These are phyloP conservation scores for Russula compacta DNA, from an alignment of 768 basidiomycete species.

Conservation along the genomic window DNA sequence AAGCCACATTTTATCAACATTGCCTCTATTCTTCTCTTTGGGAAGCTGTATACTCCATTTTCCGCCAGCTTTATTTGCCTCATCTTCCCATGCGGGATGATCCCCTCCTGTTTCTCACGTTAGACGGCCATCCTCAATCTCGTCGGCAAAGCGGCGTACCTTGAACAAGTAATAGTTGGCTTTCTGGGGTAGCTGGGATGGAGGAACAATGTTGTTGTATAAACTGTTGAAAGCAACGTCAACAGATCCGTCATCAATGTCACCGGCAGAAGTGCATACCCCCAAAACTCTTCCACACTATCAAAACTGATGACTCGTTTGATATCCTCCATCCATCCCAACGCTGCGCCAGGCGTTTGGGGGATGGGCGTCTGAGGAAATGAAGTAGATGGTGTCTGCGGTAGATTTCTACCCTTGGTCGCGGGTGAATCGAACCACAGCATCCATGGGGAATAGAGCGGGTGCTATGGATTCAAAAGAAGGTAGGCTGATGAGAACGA, in stretches of 20 bases:
- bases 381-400: conserved; percentile 72
- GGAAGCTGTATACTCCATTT: conserved; percentile 99
- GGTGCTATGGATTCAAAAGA: conserved; percentile 49
- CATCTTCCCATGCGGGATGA: conserved; percentile 97
- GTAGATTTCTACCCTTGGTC: conserved; percentile 83
- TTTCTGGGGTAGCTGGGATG: conserved; percentile 86
- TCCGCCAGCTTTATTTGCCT: conserved; percentile 92
- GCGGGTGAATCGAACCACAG: conserved; percentile 96
- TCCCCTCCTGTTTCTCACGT: conserved; percentile 57
- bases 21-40: conserved; percentile 78
- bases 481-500: neutral
- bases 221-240: conserved; percentile 38
- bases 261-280: conserved; percentile 41
- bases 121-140: neutral
- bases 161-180: conserved; percentile 99
- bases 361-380: conserved; percentile 68
- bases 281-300: conserved; percentile 99
- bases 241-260: conserved; percentile 6
- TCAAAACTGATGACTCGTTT: conserved; percentile 94
- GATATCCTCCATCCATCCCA: conserved; percentile 99
- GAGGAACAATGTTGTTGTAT: conserved; percentile 96
- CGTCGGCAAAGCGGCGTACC: conserved; percentile 34
- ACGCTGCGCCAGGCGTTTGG: conserved; percentile 69
- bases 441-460: conserved; percentile 90
- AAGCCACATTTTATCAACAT: conserved; percentile 95